Conservation (phyloP, 441 rosid species). For the Mallotus japonicus region DNA sequence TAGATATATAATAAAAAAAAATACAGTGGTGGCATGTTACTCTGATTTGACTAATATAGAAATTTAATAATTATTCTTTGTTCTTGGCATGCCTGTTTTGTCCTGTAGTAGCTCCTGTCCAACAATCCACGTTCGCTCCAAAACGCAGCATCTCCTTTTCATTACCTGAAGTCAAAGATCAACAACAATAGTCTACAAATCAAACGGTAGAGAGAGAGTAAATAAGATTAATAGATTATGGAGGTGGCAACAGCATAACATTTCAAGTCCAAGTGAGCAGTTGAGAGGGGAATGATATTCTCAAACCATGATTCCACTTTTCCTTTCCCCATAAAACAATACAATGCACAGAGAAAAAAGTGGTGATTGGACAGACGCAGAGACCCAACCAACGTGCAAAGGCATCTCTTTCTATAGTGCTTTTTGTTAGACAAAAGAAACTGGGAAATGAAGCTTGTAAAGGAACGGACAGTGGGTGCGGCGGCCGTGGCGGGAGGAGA, state of each 20-base stretch:
- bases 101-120: background rate
- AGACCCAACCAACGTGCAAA: background rate
- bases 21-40: background rate
- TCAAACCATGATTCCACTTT: background rate
- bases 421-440: slow-evolving; percentile 4
- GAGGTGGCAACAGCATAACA: background rate
- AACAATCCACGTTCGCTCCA: background rate
- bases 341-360: background rate
- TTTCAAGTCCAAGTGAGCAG: background rate
- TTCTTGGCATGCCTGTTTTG: background rate
- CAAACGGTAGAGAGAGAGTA: background rate
- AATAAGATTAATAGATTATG: background rate
- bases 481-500: slow-evolving; percentile 26
- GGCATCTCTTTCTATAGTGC: background rate
- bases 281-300: background rate
- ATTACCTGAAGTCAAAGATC: background rate
- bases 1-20: no score
- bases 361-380: background rate
- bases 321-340: background rate
- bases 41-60: background rate
- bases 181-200: background rate
- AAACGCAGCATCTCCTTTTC: background rate
- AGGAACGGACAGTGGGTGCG: slow-evolving; percentile 27
- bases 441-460: slow-evolving; percentile 39
- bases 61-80: no score